Base-by-base conservation (phyloP, 148 eudicot genomes). In the Cornus controversa region DNA sequence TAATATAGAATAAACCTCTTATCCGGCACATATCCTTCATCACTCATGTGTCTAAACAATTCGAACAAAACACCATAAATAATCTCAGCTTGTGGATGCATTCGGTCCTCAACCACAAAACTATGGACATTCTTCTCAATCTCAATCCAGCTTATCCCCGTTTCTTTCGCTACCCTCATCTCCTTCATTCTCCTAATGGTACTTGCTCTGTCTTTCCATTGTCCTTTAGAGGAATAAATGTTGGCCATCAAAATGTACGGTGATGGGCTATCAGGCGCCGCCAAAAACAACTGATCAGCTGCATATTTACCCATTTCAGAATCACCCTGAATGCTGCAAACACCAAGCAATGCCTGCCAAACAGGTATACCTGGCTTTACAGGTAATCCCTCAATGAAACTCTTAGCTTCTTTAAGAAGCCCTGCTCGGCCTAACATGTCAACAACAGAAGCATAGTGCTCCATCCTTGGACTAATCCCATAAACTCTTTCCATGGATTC, bases 271-370 rank as follows among this genome's bases (percentile, higher is more conserved):
- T 83, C 82, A 54, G 99, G 97, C 36, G 80, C 84, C 58, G 77
- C 77, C 80, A 77, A 28, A 82, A 84, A 80, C 78, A 90, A 79
- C 71, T 88, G 85, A 7, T 87, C 94, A 76, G 96, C 96, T 50
- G 97, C 97, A 54, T 87, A 89, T 53, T 85, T 88, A 29, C 97
- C 97, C 70, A 89, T 71, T 18, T 89, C 85, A 2, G 92, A 74
- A 77, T 95, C 84, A 36, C 92, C 88, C 76, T 85, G 81, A 71
- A 92, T 84, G 40, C 91, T 85, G 77, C 97, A 93, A 36, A 90
- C 96, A 66, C 99, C 97, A 40, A 95, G 90, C 79, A 93, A 37
- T 18, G 98, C 91, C 85, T 93, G 94, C 99, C 99, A 95, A 34
- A 95, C 80, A 27, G 86, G 79, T 40, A 82, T 66, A 42, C 89